phyloP scores from a whole-genome alignment of 140 eudicot genomes.

The Bidens hawaiensis region DNA sequence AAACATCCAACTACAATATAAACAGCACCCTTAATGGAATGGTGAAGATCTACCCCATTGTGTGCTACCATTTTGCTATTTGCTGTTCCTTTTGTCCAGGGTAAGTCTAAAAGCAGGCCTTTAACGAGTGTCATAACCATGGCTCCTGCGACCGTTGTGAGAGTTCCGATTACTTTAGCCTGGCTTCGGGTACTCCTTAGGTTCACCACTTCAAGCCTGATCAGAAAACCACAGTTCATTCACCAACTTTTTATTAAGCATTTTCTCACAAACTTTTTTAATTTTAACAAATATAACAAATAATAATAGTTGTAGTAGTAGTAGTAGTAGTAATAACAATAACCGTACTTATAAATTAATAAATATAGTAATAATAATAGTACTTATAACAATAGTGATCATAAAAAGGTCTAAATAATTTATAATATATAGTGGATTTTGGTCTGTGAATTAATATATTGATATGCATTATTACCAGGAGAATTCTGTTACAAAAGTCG shows the following conservation, averaged over 20 bases:
- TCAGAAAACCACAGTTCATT: conserved; percentile 1
- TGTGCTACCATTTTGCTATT: conserved; percentile 23
- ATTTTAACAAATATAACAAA: background rate
- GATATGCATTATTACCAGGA: too few species aligned
- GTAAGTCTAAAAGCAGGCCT: conserved; percentile 62
- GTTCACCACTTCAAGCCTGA: conserved; percentile 81
- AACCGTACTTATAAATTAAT: too few species aligned
- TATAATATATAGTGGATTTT: background rate
- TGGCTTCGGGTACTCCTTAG: conserved; percentile 76
- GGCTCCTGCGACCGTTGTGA: conserved; percentile 88
- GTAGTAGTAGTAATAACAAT: too few species aligned
- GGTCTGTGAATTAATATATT: background rate
- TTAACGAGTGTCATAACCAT: conserved; percentile 90
- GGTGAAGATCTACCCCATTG: conserved; percentile 54
- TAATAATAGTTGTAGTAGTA: background rate
- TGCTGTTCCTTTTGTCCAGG: conserved; percentile 55
- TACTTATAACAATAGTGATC: background rate
- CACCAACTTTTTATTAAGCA: background rate
- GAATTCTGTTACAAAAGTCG: background rate
- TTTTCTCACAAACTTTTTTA: background rate
- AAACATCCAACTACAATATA: conserved; percentile 81
- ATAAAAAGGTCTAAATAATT: background rate
- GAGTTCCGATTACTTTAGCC: conserved; percentile 83
- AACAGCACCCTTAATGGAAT: conserved; percentile 71
- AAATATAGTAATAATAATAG: background rate